Conservation (phyloP, 1,284 basidiomycete genomes). For the Heliocybe sulcata region DNA sequence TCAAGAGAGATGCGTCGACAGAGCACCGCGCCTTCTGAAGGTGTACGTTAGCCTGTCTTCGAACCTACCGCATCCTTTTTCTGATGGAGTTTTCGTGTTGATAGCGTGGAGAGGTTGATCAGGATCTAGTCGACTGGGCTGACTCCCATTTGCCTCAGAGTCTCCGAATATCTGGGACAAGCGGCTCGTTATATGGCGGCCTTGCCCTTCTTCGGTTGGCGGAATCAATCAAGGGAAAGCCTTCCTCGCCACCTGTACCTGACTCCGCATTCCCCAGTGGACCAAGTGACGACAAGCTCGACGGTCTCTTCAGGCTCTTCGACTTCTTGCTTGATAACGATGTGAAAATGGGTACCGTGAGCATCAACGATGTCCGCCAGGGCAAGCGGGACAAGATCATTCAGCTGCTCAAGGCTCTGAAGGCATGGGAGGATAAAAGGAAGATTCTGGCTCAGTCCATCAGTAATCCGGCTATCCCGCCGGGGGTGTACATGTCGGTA, state of each 20-base stretch:
- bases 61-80: slow-evolving; percentile 12
- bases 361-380: slow-evolving; percentile 83
- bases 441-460: slow-evolving; percentile 45
- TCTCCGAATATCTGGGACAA: slow-evolving; percentile 52
- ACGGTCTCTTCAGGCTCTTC: slow-evolving; percentile 83
- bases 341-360: slow-evolving; percentile 81
- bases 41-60: slow-evolving; percentile 25
- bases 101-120: slow-evolving; percentile 31
- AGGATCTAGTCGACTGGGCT: slow-evolving; percentile 74
- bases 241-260: slow-evolving; percentile 60
- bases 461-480: slow-evolving; percentile 22
- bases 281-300: slow-evolving; percentile 70
- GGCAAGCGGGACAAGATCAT: slow-evolving; percentile 75
- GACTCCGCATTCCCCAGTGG: slow-evolving; percentile 74
- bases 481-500: not conserved
- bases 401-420: slow-evolving; percentile 70
- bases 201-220: slow-evolving; percentile 71
- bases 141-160: slow-evolving; percentile 72
- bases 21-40: slow-evolving; percentile 25
- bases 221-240: slow-evolving; percentile 67
- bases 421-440: slow-evolving; percentile 71
- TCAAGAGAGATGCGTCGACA: slow-evolving; percentile 50
- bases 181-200: slow-evolving; percentile 50
- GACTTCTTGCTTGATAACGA: slow-evolving; percentile 87
- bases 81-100: slow-evolving; percentile 4